A percentile compares a stretch with the other conserved stretches of the same genome.
These are phyloP conservation scores for Microcos paniculata DNA, from an alignment of 345 rosid genomes.

Conservation along the genomic window DNA sequence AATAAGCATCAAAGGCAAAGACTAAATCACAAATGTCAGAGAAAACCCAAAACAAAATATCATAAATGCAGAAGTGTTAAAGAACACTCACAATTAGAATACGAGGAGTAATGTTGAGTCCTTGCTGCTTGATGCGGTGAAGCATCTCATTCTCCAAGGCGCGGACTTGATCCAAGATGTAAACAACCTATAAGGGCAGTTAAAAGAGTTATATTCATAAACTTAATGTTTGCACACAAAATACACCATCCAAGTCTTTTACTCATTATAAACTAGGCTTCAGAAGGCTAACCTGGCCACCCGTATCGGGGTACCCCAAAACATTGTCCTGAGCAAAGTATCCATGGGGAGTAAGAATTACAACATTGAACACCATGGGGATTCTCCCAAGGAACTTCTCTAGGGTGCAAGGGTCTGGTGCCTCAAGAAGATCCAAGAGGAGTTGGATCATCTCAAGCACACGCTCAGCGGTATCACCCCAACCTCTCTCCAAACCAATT, in stretches of 20 bases:
- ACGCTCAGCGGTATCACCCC: slow-evolving; percentile 86
- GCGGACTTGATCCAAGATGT: slow-evolving; percentile 97
- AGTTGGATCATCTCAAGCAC: slow-evolving; percentile 89
- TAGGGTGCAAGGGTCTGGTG: slow-evolving; percentile 94
- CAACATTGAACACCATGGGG: slow-evolving; percentile 94
- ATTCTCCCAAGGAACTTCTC: slow-evolving; percentile 83
- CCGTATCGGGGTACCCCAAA: slow-evolving; percentile 96
- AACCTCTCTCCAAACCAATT: slow-evolving; percentile 90
- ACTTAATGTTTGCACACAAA: not conserved
- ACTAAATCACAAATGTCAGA: not conserved
- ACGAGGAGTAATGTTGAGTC: slow-evolving; percentile 79
- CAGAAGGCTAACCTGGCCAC: slow-evolving; percentile 74
- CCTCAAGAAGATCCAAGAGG: slow-evolving; percentile 91
- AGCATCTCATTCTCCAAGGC: slow-evolving; percentile 93
- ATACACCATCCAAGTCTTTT: not conserved
- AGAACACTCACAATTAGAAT: slow-evolving; percentile 69
- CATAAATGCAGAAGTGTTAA: not conserved
- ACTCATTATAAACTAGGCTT: not conserved
- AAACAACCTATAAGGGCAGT: slow-evolving; percentile 58
- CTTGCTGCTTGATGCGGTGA: slow-evolving; percentile 83
- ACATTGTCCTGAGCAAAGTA: slow-evolving; percentile 96
- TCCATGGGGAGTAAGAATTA: slow-evolving; percentile 92
- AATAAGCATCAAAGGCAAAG: slow-evolving; percentile 14
- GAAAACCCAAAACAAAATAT: not conserved
- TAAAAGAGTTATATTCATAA: not conserved